phyloP scores from a whole-genome alignment of 2,329 filamentous ascomycete species.

The Sporothrix euskadiensis region DNA sequence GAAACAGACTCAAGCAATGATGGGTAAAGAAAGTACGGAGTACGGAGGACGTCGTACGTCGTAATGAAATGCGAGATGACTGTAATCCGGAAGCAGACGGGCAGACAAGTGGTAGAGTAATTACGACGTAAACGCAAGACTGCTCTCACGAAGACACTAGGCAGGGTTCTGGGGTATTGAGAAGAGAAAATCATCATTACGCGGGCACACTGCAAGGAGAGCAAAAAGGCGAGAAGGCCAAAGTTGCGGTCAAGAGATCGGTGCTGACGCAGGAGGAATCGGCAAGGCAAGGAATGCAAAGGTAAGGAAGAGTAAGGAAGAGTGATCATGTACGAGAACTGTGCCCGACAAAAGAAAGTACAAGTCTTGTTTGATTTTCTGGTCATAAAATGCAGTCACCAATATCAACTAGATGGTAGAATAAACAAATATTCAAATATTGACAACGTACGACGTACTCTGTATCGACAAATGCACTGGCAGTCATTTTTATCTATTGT shows the following conservation, averaged over 20 bases:
- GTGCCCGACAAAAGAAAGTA: background rate
- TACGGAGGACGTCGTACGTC: background rate
- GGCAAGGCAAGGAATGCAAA: background rate
- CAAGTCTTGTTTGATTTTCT: no score
- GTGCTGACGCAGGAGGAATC: background rate
- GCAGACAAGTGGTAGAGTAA: background rate
- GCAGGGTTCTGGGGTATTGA: background rate
- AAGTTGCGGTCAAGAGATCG: constrained; percentile 22
- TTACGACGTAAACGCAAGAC: no score
- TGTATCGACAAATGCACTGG: no score
- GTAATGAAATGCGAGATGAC: background rate
- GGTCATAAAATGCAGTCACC: no score
- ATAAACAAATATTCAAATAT: no score
- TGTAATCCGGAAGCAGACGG: background rate
- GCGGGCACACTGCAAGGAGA: background rate
- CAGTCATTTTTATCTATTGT: background rate
- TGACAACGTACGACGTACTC: no score
- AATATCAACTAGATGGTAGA: no score
- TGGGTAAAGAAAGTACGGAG: no score
- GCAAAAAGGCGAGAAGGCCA: background rate
- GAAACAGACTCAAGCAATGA: background rate
- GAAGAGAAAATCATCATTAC: background rate
- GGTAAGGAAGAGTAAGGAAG: background rate
- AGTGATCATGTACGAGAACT: background rate
- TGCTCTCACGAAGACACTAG: background rate